Evolutionary conservation across 176 grass and related monocot species (phyloP), one percentile per base, ranked within the genome.

Genomic region (Cymbopogon citratus): DNA sequence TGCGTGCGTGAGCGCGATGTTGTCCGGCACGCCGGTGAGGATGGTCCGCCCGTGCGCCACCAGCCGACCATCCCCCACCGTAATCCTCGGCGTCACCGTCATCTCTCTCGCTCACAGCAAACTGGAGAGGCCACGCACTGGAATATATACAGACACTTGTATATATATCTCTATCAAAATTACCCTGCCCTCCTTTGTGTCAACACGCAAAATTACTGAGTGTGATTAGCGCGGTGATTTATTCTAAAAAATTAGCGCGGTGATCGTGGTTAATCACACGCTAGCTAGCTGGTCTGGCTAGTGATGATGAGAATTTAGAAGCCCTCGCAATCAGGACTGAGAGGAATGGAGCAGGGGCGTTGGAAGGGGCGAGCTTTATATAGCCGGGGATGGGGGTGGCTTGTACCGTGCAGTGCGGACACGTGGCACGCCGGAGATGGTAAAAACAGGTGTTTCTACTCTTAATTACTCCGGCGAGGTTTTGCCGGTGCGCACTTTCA

Each of bases 21-120:
- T 94, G 52, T 85, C 84, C 11, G 89, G 84, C 35, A 94, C 81
- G 78, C 84, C 81, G 43, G 84, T 69, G 73, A 91, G 92, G 78
- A 91, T 54, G n/a, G 87, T 90, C 81, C 86, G 86, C 8, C 89
- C 89, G 35, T 85, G 72, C 66, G 91, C 89, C 80, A 83, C 72
- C 76, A 91, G 84, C 29, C 73, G 86, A 12, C 87, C 87, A 5
- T 84, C 81, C 33, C 43, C 68, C 69, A 91, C 79, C 54, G 88
- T 86, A 24, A 94, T 89, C 84, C 67, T 82, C 14, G 92, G 79
- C 64, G 66, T 85, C 81, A 94, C 79, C 80, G 89, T 94, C 89
- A 94, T 94, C 83, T 14, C 66, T 25, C 38, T 19, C 38, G 3
- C 3, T 18, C 31, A 43, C 36, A 69, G 21, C 21, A 19, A 69